phyloP scores from a whole-genome alignment of 2,329 filamentous ascomycete species.

The Talaromyces sp. region DNA sequence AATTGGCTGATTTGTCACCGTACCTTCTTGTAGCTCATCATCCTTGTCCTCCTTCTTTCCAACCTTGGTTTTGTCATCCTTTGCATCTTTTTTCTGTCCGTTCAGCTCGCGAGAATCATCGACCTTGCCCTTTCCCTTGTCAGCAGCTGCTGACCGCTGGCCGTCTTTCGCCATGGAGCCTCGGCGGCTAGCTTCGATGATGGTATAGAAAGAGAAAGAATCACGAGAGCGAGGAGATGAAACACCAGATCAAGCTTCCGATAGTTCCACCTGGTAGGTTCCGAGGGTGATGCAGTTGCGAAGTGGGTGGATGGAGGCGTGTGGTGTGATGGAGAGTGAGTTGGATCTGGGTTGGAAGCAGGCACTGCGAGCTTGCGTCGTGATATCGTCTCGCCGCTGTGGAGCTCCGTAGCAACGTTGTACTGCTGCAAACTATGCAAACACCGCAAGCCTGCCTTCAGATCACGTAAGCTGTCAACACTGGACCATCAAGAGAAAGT shows the following conservation, averaged over 20 bases:
- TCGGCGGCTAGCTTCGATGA: constrained; percentile 16
- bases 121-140: constrained; percentile 97
- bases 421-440: constrained; percentile 12
- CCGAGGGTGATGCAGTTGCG: not conserved
- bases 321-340: constrained; percentile 8
- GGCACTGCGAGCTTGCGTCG: constrained; percentile 8
- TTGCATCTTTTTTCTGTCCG: constrained; percentile 54
- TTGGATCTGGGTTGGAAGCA: not conserved
- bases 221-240: not conserved
- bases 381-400: constrained; percentile 16
- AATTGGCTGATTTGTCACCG: constrained; percentile 26
- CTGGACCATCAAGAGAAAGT: not conserved
- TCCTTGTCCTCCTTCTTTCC: constrained; percentile 66
- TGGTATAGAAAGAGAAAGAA: constrained; percentile 1
- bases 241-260: constrained; percentile 11
- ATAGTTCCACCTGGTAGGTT: constrained; percentile 9
- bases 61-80: constrained; percentile 70
- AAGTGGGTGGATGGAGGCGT: constrained; percentile 13
- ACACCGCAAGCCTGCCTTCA: not conserved
- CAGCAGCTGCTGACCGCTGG: constrained; percentile 76
- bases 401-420: constrained; percentile 12
- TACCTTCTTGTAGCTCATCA: constrained; percentile 64
- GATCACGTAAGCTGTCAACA: constrained; percentile 1
- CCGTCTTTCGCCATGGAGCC: constrained; percentile 82
- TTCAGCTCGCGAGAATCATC: constrained; percentile 63